Percentiles rank a stretch among this genome's conserved stretches.
phyloP scores from a whole-genome alignment of 345 rosid species.

The Dovyalis caffra region DNA sequence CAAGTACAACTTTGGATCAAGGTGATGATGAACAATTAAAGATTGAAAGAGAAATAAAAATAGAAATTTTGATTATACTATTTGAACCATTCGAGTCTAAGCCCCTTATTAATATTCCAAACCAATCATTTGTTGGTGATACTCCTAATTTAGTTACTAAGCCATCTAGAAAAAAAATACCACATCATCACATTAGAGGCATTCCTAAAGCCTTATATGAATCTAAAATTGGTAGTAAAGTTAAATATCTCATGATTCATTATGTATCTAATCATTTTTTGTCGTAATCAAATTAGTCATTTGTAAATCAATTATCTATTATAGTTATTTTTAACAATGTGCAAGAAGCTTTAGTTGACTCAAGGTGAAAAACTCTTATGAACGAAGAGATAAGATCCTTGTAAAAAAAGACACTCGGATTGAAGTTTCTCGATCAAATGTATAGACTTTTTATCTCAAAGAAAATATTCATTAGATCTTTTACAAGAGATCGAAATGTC shows the following conservation, averaged over 20 bases:
- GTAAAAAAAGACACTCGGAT: no score
- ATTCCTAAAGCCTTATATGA: background rate
- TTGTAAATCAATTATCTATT: background rate
- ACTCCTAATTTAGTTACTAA: background rate
- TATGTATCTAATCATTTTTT: background rate
- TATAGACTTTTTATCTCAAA: no score
- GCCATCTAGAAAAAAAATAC: accelerated
- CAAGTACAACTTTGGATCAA: no score
- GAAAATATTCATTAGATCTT: no score
- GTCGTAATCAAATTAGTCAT: background rate
- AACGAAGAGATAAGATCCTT: background rate
- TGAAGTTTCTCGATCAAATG: no score
- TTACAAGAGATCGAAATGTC: no score
- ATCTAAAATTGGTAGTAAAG: background rate
- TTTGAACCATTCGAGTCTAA: no score
- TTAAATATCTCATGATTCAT: background rate
- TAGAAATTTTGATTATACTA: no score
- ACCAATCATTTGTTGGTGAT: background rate
- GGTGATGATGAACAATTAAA: no score
- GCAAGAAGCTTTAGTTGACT: background rate
- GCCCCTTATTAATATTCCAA: no score
- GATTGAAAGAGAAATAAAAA: no score
- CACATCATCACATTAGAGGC: background rate
- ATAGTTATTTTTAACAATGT: background rate
- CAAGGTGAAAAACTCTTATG: background rate